Evolutionary conservation across 2,329 filamentous ascomycete genomes (phyloP), one percentile per base, ranked within the genome.

Genomic region (Passalora sequoiae): DNA sequence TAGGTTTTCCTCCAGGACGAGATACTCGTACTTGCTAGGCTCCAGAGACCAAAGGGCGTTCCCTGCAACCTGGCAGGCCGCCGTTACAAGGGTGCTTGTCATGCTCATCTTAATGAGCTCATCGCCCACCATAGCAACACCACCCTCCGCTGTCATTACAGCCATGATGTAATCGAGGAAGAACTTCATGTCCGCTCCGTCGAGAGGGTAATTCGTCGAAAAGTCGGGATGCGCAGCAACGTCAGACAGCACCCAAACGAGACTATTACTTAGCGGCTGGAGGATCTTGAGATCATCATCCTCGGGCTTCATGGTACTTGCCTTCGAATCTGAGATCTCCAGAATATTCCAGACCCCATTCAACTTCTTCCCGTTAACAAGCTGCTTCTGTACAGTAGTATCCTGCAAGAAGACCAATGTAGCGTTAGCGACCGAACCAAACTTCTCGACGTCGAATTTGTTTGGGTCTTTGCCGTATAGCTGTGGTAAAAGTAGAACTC

Each of bases 211-310:
- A 2, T 12, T 8, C 38, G 32, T 31, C 2, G 41, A 17, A 38
- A 62, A 61, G 2, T 39, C 40, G 4, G 49, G 44, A 2, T 38
- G 41, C 2, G 59, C 59, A 7, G 60, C 51, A 12, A 60, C 48
- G 29, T 63, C 60, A 10, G 59, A 61, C 8, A 62, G 43, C 43
- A 49, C 49, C 60, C 60, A 62, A 0, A 54, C 52, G 19, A 62
- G 24, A 47, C 53, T 58, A 7, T 52, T 51, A n/a, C 55, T 49
- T 20, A 58, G 40, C 4, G 58, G 51, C 12, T 38, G 33, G 6
- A 61, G 46, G 8, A 59, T 15, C 20, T 54, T 50, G 16, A 43
- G 12, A 38, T 56, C 43, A 27, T 56, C 43, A n/a, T 41, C 32
- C 35, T 29, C 29, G 15, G 39, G 21, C 21, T 49, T 30, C 12